Conservation (phyloP, 805 yeast species). For the Torulaspora quercuum region DNA sequence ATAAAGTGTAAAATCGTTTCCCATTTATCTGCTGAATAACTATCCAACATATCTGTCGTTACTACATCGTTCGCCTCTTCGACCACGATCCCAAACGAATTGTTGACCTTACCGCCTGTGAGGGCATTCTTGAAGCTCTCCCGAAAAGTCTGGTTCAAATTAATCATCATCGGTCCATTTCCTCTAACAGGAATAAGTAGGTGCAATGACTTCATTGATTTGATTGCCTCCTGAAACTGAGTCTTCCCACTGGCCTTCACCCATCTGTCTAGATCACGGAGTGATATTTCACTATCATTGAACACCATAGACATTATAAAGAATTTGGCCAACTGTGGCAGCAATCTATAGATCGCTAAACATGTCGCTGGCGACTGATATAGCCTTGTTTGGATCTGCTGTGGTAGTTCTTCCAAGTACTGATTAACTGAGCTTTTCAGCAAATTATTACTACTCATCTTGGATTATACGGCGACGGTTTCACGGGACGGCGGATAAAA, state of each 20-base stretch:
- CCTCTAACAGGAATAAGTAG: conserved; percentile 47
- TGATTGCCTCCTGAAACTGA: conserved; percentile 68
- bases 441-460: conserved; percentile 33
- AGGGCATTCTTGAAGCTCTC: conserved; percentile 75
- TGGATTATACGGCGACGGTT: too few species aligned
- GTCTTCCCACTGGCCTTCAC: conserved; percentile 55
- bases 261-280: conserved; percentile 71
- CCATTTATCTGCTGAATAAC: conserved; percentile 85
- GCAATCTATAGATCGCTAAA: conserved; percentile 81
- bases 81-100: conserved; percentile 74
- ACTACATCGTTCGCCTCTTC: conserved; percentile 52
- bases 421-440: conserved; percentile 78
- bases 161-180: conserved; percentile 32
- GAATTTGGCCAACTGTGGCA: conserved; percentile 87
- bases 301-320: conserved; percentile 84
- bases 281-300: conserved; percentile 66
- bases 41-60: conserved; percentile 63
- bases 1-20: conserved; percentile 92
- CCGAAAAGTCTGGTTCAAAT: conserved; percentile 70
- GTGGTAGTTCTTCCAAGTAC: conserved; percentile 86
- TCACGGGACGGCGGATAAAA: too few species aligned
- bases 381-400: conserved; percentile 74
- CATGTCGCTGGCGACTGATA: conserved; percentile 92
- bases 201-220: conserved; percentile 72
- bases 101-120: conserved; percentile 67